These are phyloP conservation scores for Saccharomycopsis schoenii DNA, from an alignment of 805 yeast species.

Conservation along the genomic window DNA sequence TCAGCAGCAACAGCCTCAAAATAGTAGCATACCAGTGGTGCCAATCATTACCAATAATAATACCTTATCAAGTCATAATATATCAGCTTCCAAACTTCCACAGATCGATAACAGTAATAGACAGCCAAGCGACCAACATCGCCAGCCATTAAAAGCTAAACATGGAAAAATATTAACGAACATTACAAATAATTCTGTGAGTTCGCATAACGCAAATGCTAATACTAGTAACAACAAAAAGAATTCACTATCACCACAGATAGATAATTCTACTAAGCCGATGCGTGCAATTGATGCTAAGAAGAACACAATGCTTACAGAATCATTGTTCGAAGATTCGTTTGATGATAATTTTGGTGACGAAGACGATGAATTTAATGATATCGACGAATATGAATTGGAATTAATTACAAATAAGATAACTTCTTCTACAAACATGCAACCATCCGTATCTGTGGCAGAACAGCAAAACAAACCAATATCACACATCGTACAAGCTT, in stretches of 20 bases:
- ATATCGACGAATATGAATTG: slow-evolving; percentile 25
- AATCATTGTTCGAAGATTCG: slow-evolving; percentile 39
- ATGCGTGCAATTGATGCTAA: neutral
- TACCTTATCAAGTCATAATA: neutral
- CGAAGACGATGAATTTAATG: slow-evolving; percentile 28
- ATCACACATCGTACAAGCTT: neutral
- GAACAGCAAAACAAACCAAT: neutral
- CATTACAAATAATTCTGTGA: neutral
- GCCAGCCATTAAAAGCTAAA: neutral
- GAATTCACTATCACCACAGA: neutral
- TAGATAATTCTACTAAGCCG: neutral
- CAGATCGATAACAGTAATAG: neutral
- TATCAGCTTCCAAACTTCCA: neutral
- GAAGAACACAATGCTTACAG: slow-evolving; percentile 18
- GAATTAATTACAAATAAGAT: slow-evolving; percentile 3
- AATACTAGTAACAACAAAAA: neutral
- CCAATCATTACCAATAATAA: neutral
- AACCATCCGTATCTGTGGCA: neutral
- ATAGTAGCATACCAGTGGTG: neutral
- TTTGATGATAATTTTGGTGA: slow-evolving; percentile 42
- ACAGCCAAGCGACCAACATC: neutral
- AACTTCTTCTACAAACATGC: neutral
- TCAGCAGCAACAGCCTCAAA: neutral
- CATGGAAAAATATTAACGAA: neutral
- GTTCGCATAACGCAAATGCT: neutral